Evolutionary conservation across 2,329 filamentous ascomycete species (phyloP).

Genomic region (Colletotrichum karsti): DNA sequence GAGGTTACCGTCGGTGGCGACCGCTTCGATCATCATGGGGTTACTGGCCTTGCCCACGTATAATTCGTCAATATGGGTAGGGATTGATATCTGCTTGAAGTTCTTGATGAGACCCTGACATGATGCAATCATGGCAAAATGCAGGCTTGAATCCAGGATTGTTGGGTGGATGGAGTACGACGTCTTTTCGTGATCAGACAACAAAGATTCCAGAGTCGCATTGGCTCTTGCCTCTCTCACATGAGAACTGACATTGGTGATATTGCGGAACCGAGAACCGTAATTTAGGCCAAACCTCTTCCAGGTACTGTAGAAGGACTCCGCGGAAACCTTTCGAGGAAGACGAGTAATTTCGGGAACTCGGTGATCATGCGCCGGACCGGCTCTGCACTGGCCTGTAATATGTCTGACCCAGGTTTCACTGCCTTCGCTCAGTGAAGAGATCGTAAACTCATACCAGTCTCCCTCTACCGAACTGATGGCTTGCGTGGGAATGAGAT

Average conservation of each 20-base stretch:
- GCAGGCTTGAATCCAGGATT: conserved; percentile 44
- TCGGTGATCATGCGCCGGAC: neutral
- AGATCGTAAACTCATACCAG: conserved; percentile 42
- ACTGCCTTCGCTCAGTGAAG: conserved; percentile 35
- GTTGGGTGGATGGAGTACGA: conserved; percentile 46
- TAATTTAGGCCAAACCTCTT: conserved; percentile 39
- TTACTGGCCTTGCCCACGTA: conserved; percentile 6
- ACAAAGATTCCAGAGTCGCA: neutral
- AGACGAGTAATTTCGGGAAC: neutral
- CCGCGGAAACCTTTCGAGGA: conserved; percentile 32
- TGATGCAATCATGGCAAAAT: conserved; percentile 36
- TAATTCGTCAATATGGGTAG: conserved; percentile 7
- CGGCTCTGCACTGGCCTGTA: neutral
- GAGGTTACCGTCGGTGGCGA: neutral
- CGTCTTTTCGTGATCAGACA: neutral
- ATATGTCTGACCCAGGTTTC: conserved; percentile 11
- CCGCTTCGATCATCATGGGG: neutral
- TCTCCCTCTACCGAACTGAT: conserved; percentile 34
- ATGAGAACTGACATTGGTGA: conserved; percentile 23
- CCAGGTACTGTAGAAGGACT: conserved; percentile 37
- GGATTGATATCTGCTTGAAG: neutral
- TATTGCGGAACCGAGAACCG: conserved; percentile 33
- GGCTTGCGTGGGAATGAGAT: conserved; percentile 34
- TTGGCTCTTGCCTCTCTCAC: neutral
- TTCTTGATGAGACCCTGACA: conserved; percentile 6